Base-by-base conservation (phyloP, 768 basidiomycete genomes). In the Hortiboletus campestris region DNA sequence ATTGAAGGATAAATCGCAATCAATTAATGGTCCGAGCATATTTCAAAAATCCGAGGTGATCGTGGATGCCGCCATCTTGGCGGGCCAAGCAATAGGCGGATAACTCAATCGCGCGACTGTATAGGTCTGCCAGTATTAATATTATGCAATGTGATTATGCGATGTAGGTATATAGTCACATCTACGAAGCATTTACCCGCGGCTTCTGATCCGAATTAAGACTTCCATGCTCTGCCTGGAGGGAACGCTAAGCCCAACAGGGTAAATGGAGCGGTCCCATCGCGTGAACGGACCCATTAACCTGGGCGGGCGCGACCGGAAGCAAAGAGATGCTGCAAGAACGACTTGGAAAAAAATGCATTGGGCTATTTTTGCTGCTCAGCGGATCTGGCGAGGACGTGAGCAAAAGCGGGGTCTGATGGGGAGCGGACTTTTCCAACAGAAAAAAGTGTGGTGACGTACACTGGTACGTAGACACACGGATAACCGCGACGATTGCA, bases 391-490 rank as follows among this genome's bases (percentile, higher is more conserved):
- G 38, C 36, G 16, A 39, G 25, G 32, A 16, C 42, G 50, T 56
- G 40, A 65, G 63, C 38, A 54, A 46, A 52, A 25, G 34, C 17
- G 38, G 25, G 52, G 41, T n/a, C n/a, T 7, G 43, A 55, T 11
- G 40, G 47, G 46, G 31, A 41, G 29, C 36, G 36, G 38, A 46
- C 20, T 47, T 53, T 57, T 53, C 60, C 51, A 49, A 42, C 54
- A 44, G 38, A 9, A 20, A 45, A 25, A 25, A 25, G 35, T 13
- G n/a, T 28, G 25, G 31, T 49, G 47, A 75, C 85, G 72, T 75
- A 87, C 85, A 89, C 88, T 55, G 88, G 84, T 20, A 75, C 64
- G 66, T 89, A 89, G 43, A 65, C 62, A 62, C 88, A 89, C 2
- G 81, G 78, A 58, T 76, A 77, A 22, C 78, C 76, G 35, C 88